Evolutionary conservation across 148 eudicot genomes (phyloP).

Genomic region (Bassia scoparia): DNA sequence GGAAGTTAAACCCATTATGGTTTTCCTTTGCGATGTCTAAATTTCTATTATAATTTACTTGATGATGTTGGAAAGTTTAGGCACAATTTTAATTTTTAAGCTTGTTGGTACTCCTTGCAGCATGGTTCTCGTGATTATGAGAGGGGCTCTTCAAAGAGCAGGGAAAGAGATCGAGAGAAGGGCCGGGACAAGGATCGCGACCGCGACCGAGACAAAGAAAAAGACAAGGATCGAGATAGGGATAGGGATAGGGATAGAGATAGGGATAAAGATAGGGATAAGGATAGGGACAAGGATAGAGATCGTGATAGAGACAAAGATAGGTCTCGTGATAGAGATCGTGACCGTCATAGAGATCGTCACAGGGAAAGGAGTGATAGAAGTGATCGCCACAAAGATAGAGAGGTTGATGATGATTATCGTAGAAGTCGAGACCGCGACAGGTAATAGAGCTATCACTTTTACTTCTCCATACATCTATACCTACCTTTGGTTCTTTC

Average conservation of each 20-base stretch:
- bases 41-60: background rate
- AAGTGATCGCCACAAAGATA: slow-evolving; percentile 46
- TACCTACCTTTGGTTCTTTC: background rate
- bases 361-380: slow-evolving; percentile 63
- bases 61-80: background rate
- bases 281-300: slow-evolving; percentile 40
- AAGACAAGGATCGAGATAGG: slow-evolving; percentile 36
- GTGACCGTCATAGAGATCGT: slow-evolving; percentile 50
- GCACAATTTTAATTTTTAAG: too few species aligned
- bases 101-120: slow-evolving; percentile 27
- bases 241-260: slow-evolving; percentile 38
- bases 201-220: slow-evolving; percentile 30
- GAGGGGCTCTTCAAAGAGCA: slow-evolving; percentile 57
- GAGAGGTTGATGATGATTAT: slow-evolving; percentile 58
- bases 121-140: slow-evolving; percentile 58
- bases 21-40: background rate
- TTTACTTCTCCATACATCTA: background rate
- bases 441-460: slow-evolving; percentile 36
- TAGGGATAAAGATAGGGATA: slow-evolving; percentile 35
- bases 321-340: slow-evolving; percentile 33
- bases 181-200: slow-evolving; percentile 38
- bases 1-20: background rate
- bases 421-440: slow-evolving; percentile 61
- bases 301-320: slow-evolving; percentile 35
- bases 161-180: slow-evolving; percentile 31